Evolutionary conservation across 2,329 filamentous ascomycete species (phyloP), one percentile per base, ranked within the genome.

Genomic region (Aspergillus fumigatus): DNA sequence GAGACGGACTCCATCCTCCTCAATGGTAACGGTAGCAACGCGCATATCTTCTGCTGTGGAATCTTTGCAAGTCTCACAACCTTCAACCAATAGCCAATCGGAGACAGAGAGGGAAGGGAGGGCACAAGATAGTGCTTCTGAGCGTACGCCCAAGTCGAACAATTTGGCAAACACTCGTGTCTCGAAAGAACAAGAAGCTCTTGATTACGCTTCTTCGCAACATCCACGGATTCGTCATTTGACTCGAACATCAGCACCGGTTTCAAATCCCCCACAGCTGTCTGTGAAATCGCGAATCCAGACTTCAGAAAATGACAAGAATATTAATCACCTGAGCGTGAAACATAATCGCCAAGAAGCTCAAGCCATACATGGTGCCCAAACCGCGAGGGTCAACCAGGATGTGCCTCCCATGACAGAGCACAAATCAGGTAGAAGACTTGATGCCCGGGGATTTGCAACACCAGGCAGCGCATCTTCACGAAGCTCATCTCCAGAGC

Each of bases 391-490:
- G 21, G 21, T 14, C 23, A 6, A 23, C 6, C 43, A 17, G 21
- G 43, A 26, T 25, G 14, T 25, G 26, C 21, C 43, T 43, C 3
- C 8, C n/a, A 10, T 43, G 40, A 19, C 21, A 26, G 43, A 26
- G 43, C 43, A 17, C 54, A 21, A 27, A 27, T 26, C 51, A 52
- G 29, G 26, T 25, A 14, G 38, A 26, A 17, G 19, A 35, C 14
- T 40, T 50, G 2, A 50, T 51, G 6, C 47, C 17, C 21, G 53
- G 40, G n/a, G 25, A 17, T 32, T 27, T 32, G 17, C 52, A 25
- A 48, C 29, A 27, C 51, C 55, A 23, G 62, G 57, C 17, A 54
- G 59, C 27, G 50, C 61, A 25, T 59, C 65, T 9, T 64, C 61
- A 17, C 50, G 54, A 17, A 52, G 25, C 23, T 56, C 54, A 5